Percentiles rank a stretch among this genome's conserved stretches.
Conservation (phyloP, 2,329 filamentous ascomycete genomes). For the Epichloe gansuensis region DNA sequence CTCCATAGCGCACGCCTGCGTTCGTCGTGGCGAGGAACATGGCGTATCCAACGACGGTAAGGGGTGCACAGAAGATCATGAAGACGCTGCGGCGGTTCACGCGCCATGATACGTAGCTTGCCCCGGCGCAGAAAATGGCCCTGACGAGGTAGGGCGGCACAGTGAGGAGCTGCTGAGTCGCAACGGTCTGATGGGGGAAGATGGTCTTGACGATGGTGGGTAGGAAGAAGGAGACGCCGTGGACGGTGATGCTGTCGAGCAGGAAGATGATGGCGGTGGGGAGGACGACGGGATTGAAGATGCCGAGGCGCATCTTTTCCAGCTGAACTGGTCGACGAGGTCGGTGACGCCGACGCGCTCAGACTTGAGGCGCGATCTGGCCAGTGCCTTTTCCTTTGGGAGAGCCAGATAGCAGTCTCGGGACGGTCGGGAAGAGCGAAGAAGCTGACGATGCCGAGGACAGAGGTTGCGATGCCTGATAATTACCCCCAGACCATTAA, state of each 20-base stretch:
- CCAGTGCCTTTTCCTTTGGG: conserved; percentile 48
- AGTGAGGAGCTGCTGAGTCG: conserved; percentile 55
- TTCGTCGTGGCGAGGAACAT: conserved; percentile 49
- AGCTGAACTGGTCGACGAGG: conserved; percentile 46
- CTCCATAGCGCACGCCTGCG: conserved; percentile 47
- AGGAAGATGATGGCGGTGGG: conserved; percentile 46
- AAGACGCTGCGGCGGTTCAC: conserved; percentile 46
- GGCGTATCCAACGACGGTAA: conserved; percentile 55
- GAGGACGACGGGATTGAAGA: conserved; percentile 46
- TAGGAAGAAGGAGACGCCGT: conserved; percentile 59
- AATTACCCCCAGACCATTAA: background rate
- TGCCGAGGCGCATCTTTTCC: conserved; percentile 43
- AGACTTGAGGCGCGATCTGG: conserved; percentile 44
- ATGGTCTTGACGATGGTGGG: conserved; percentile 61
- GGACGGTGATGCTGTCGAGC: conserved; percentile 58
- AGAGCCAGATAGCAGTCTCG: conserved; percentile 54
- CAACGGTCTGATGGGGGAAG: conserved; percentile 43
- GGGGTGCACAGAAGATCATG: conserved; percentile 43
- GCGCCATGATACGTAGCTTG: conserved; percentile 48
- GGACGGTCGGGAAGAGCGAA: conserved; percentile 55
- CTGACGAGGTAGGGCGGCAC: conserved; percentile 60
- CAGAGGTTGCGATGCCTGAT: conserved; percentile 42
- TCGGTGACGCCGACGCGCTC: conserved; percentile 48
- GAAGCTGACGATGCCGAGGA: conserved; percentile 44
- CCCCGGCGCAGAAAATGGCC: conserved; percentile 46